Conservation (phyloP, 148 eudicot genomes). For the Polygonum aviculare region DNA sequence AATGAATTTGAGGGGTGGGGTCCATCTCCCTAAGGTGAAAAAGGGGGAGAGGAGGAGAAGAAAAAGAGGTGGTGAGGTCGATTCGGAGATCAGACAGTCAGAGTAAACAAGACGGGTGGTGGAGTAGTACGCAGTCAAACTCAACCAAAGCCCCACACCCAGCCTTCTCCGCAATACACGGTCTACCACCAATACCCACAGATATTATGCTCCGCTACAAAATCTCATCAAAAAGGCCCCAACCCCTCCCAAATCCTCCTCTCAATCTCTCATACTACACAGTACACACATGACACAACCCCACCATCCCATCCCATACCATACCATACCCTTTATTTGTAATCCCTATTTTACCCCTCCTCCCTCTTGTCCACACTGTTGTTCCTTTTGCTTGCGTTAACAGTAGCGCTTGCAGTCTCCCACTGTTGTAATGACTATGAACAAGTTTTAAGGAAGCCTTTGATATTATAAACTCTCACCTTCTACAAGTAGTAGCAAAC, state of each 20-base stretch:
- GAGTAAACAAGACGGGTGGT: slow-evolving; percentile 8
- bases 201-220: background rate
- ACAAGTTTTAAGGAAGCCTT: background rate
- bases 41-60: background rate
- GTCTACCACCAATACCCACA: background rate
- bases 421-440: slow-evolving; percentile 5
- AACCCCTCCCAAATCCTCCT: background rate
- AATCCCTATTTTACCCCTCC: background rate
- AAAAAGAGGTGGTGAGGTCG: background rate
- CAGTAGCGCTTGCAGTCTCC: background rate
- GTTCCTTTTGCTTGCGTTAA: background rate
- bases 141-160: background rate
- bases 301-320: no score
- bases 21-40: background rate
- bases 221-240: background rate
- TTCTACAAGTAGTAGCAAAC: no score
- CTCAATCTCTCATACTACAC: no score
- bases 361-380: background rate
- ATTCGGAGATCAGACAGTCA: slow-evolving; percentile 4
- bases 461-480: no score
- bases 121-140: slow-evolving; percentile 9
- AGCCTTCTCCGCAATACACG: slow-evolving; percentile 7
- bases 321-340: background rate
- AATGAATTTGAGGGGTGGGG: background rate
- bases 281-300: no score